A percentile compares a stretch with the other conserved stretches of the same genome.
Evolutionary conservation across 2,329 filamentous ascomycete species (phyloP).

Genomic region (Aspergillus quadrilineatus): DNA sequence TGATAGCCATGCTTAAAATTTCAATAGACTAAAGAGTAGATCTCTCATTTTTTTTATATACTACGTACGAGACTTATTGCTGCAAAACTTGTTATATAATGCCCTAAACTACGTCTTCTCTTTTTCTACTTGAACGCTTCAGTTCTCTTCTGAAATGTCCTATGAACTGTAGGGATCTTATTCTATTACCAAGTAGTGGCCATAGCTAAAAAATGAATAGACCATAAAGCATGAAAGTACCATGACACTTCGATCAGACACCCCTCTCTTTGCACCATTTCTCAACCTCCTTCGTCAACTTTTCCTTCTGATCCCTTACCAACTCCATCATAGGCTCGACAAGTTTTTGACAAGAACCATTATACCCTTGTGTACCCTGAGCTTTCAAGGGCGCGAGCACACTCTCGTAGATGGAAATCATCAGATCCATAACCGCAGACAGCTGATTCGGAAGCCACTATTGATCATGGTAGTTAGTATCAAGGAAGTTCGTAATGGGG

Average conservation of each 20-base stretch:
- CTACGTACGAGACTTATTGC: background rate
- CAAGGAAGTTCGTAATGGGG: too few species aligned
- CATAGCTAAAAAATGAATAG: background rate
- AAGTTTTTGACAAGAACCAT: slow-evolving; percentile 34
- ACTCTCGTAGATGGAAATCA: slow-evolving; percentile 46
- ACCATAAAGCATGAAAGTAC: background rate
- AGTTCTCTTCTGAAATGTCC: background rate
- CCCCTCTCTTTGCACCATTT: slow-evolving; percentile 48
- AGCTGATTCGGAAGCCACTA: slow-evolving; percentile 51
- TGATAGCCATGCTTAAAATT: background rate
- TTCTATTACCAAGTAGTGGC: background rate
- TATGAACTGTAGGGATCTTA: background rate
- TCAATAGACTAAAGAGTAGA: background rate
- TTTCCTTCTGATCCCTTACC: slow-evolving; percentile 35
- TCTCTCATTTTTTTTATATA: background rate
- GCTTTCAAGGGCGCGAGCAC: slow-evolving; percentile 36
- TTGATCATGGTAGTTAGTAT: background rate
- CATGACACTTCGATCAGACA: slow-evolving; percentile 24
- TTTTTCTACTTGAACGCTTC: background rate
- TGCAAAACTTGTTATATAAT: background rate
- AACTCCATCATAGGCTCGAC: slow-evolving; percentile 40
- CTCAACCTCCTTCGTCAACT: slow-evolving; percentile 43
- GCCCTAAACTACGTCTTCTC: background rate
- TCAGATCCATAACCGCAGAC: slow-evolving; percentile 50
- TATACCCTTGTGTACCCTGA: slow-evolving; percentile 25